Evolutionary conservation across 2,329 filamentous ascomycete species (phyloP), one percentile per base, ranked within the genome.

Genomic region (Paraphoma chrysanthemicola): DNA sequence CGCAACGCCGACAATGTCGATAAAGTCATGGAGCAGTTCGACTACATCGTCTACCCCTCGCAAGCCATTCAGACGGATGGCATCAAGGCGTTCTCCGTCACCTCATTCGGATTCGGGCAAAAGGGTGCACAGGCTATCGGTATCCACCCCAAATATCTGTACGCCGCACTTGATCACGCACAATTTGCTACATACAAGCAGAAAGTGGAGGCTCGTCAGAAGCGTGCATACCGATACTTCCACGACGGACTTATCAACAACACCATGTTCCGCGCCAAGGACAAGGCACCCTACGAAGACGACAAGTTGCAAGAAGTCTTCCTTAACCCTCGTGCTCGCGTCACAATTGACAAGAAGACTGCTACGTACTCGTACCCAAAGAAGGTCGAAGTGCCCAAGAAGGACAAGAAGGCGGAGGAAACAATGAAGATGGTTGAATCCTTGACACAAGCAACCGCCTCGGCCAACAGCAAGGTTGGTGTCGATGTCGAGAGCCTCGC

Each of bases 221-320:
- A 97, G 92, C 97, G 94, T 84, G 92, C 95, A 0, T 99, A 99
- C 85, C 88, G 95, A 63, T 98, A 92, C 87, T 97, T 96, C 88
- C 96, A 99, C 83, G 96, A 97, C 71, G 93, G 94, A 62, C 85
- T 99, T 77, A 93, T 98, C 85, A 97, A 96, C 85, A 98, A 99
- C 85, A 92, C 88, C 64, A 86, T 99, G 78, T 99, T 99, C 80
- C 93, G 96, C 61, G 93, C 96, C 78, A 99, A 99, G 88, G 86
- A 86, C 73, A 89, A 93, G 77, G 85, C 93, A 44, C 96, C 95
- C 44, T 99, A 98, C 81, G 88, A 88, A 44, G 92, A 97, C 52
- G 88, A 91, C 54, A 91, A 95, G 81, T 90, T 96, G 80, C 86
- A 87, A 78, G 86, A 89, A 63, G 90, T 99, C 66, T 93, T 98